Evolutionary conservation across 805 yeast genomes (phyloP).

Genomic region (Metschnikowia matae): DNA sequence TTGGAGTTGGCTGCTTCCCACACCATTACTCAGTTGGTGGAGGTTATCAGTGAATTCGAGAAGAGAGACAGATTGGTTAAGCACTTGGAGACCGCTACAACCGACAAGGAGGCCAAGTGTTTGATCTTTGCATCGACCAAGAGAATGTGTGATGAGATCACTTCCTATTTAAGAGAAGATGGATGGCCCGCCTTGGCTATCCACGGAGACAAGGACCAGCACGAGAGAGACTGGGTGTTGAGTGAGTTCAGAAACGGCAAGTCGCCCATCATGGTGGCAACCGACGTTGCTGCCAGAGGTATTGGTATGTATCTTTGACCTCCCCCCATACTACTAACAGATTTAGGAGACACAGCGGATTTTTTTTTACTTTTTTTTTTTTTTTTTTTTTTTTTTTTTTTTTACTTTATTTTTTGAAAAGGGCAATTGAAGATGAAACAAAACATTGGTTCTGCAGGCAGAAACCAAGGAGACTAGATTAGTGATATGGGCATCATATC

Average conservation of each 20-base stretch:
- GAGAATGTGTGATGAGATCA: conserved; percentile 95
- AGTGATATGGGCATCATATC: conserved; percentile 1
- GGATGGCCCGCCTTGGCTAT: conserved; percentile 99
- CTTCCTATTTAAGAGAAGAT: conserved; percentile 85
- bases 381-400: too few relatives aligned
- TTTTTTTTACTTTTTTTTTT: too few relatives aligned
- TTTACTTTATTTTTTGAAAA: conserved; percentile 4
- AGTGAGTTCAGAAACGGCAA: conserved; percentile 88
- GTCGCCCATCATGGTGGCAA: conserved; percentile 97
- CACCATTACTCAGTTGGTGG: conserved; percentile 89
- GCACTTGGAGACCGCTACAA: conserved; percentile 78
- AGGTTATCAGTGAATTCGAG: conserved; percentile 86
- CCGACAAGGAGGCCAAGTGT: conserved; percentile 66
- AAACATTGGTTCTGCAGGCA: conserved; percentile 4
- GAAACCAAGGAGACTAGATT: conserved; percentile 15
- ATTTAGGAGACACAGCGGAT: conserved; percentile 1
- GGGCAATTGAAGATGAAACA: conserved; percentile 3
- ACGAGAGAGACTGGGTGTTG: conserved; percentile 98
- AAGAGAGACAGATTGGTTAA: conserved; percentile 87
- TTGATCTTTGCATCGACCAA: conserved; percentile 94
- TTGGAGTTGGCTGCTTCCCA: conserved; percentile 95
- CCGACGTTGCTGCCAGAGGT: conserved; percentile 99
- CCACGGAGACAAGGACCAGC: conserved; percentile 97
- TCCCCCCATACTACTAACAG: conserved; percentile 20
- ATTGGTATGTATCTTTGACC: conserved; percentile 72